These are phyloP conservation scores for Hypsizygus marmoreus DNA, from an alignment of 768 basidiomycete species.

Conservation along the genomic window DNA sequence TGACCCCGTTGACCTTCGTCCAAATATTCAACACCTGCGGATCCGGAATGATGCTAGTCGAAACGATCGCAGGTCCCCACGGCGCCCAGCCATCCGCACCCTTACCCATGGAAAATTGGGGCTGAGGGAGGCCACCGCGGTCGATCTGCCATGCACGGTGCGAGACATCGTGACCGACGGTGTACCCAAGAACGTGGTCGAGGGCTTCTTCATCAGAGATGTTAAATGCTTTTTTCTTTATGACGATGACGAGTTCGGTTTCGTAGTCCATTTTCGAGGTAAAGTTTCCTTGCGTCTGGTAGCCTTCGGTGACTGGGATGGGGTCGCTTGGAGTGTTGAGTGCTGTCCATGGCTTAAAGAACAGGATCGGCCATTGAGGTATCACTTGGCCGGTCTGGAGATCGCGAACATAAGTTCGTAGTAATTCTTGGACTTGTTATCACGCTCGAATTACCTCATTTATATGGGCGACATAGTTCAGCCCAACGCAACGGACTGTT, in stretches of 20 bases:
- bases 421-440: not conserved
- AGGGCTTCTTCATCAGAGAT: slow-evolving; percentile 41
- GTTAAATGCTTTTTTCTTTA: slow-evolving; percentile 41
- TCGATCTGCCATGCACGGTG: slow-evolving; percentile 45
- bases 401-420: not conserved
- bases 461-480: slow-evolving; percentile 38
- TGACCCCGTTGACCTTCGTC: slow-evolving; percentile 40
- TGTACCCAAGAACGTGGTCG: slow-evolving; percentile 41
- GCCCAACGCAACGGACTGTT: slow-evolving; percentile 38
- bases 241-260: slow-evolving; percentile 41
- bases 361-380: slow-evolving; percentile 37
- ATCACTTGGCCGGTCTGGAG: slow-evolving; percentile 33
- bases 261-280: slow-evolving; percentile 42
- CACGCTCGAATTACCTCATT: slow-evolving; percentile 24
- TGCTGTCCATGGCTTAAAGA: slow-evolving; percentile 37
- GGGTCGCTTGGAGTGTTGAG: slow-evolving; percentile 37
- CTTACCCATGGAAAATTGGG: slow-evolving; percentile 44
- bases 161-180: slow-evolving; percentile 40
- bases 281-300: slow-evolving; percentile 39
- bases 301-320: slow-evolving; percentile 36
- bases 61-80: slow-evolving; percentile 40
- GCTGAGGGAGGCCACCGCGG: slow-evolving; percentile 40
- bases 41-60: slow-evolving; percentile 35
- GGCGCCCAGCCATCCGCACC: slow-evolving; percentile 44
- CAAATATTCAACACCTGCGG: slow-evolving; percentile 37